Conservation (phyloP, 192 early-diverging fungal species). For the Coemansia sp. region DNA sequence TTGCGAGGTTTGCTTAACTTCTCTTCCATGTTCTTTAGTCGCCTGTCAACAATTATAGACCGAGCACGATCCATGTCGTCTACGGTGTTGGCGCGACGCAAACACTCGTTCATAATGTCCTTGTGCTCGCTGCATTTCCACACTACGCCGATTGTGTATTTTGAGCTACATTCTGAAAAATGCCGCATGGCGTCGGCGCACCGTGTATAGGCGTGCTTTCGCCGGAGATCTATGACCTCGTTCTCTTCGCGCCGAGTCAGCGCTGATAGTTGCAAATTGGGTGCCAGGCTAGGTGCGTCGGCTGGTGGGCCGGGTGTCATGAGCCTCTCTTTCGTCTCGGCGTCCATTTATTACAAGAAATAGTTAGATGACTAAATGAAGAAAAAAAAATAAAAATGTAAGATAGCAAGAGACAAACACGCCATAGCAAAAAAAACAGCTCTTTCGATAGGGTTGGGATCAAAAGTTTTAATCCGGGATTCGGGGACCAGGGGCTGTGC, state of each 20-base stretch:
- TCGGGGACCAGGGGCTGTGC: neutral
- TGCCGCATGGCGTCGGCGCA: slow-evolving; percentile 37
- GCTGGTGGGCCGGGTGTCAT: slow-evolving; percentile 49
- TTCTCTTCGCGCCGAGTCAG: slow-evolving; percentile 50
- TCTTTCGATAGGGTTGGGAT: neutral
- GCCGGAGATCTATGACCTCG: slow-evolving; percentile 45
- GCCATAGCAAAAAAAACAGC: neutral
- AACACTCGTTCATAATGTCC: slow-evolving; percentile 55
- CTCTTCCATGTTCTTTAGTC: slow-evolving; percentile 29
- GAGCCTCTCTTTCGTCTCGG: slow-evolving; percentile 38
- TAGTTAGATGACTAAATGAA: neutral
- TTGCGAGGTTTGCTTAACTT: slow-evolving; percentile 51
- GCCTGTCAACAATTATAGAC: slow-evolving; percentile 26
- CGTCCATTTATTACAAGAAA: slow-evolving; percentile 16
- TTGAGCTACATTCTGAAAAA: slow-evolving; percentile 50
- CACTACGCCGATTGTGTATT: slow-evolving; percentile 49
- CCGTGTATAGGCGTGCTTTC: slow-evolving; percentile 39
- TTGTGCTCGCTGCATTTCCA: slow-evolving; percentile 51
- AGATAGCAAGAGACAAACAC: neutral
- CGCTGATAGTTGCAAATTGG: slow-evolving; percentile 35
- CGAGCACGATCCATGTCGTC: slow-evolving; percentile 55
- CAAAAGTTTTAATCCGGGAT: neutral
- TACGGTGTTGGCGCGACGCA: slow-evolving; percentile 51
- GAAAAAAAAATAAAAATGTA: neutral
- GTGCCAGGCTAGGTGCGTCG: slow-evolving; percentile 33